Percentiles rank a stretch among this genome's conserved stretches.
Evolutionary conservation across 176 grass and related monocot species (phyloP).

Genomic region (Echinochloa phyllopogon): DNA sequence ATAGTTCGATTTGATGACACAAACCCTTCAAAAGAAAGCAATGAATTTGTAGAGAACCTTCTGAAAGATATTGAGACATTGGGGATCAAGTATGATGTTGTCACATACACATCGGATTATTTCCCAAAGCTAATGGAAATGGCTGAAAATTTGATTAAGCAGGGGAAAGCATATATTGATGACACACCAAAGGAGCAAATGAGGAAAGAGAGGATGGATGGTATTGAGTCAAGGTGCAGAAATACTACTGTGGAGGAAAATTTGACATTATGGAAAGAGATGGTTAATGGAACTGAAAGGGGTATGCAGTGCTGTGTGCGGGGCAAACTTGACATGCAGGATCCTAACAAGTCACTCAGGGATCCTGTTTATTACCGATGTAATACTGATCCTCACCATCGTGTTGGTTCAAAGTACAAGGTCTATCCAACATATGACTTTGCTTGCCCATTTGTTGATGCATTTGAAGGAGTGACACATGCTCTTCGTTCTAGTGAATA

Average conservation of each 20-base stretch:
- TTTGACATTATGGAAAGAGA: conserved; percentile 77
- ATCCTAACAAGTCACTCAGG: conserved; percentile 73
- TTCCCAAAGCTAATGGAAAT: conserved; percentile 80
- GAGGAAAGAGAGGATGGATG: conserved; percentile 90
- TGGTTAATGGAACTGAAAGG: conserved; percentile 69
- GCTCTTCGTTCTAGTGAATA: conserved; percentile 84
- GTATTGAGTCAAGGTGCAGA: conserved; percentile 75
- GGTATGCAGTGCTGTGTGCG: conserved; percentile 78
- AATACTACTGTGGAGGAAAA: conserved; percentile 73
- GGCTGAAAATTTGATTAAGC: conserved; percentile 68
- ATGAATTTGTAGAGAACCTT: conserved; percentile 83
- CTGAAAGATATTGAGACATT: conserved; percentile 88
- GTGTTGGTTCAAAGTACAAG: conserved; percentile 72
- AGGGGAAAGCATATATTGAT: conserved; percentile 90
- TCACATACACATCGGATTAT: conserved; percentile 92
- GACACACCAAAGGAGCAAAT: conserved; percentile 87
- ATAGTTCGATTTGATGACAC: conserved; percentile 91
- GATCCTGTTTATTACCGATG: conserved; percentile 84
- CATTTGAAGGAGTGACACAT: conserved; percentile 71
- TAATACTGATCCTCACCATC: conserved; percentile 69
- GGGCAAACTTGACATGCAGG: conserved; percentile 82
- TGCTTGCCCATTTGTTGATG: conserved; percentile 87
- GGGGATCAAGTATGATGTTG: conserved; percentile 72
- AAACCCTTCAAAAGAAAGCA: conserved; percentile 91
- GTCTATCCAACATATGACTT: conserved; percentile 87